Conservation (phyloP, 306 rosid genomes). For the Quercus berberidifolia region DNA sequence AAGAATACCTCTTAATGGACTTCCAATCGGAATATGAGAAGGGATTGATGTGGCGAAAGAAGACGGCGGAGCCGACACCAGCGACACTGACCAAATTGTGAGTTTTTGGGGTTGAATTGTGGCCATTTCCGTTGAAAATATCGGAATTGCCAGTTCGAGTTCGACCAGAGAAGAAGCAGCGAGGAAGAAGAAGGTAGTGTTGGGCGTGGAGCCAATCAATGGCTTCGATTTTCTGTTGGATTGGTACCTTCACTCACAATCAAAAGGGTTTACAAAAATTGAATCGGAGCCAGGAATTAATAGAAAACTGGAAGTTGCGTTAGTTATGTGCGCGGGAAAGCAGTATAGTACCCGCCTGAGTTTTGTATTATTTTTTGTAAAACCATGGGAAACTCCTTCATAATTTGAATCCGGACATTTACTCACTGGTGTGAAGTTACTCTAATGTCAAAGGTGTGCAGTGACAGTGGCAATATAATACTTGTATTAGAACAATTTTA, state of each 20-base stretch:
- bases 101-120: background rate
- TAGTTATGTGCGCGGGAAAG: too few species aligned
- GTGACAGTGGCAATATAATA: too few species aligned
- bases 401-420: too few species aligned
- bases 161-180: slow-evolving; percentile 74
- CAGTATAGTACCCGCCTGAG: too few species aligned
- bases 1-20: slow-evolving; percentile 64
- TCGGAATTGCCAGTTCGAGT: slow-evolving; percentile 3
- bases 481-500: too few species aligned
- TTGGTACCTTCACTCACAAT: slow-evolving; percentile 57
- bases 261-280: background rate
- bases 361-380: too few species aligned
- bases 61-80: slow-evolving; percentile 83
- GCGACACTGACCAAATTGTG: slow-evolving; percentile 60
- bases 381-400: too few species aligned
- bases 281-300: background rate
- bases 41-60: slow-evolving; percentile 52
- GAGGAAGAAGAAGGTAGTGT: slow-evolving; percentile 54
- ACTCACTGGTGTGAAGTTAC: too few species aligned
- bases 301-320: too few species aligned
- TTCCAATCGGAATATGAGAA: slow-evolving; percentile 76
- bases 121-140: slow-evolving; percentile 20
- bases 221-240: slow-evolving; percentile 69
- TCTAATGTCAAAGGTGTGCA: too few species aligned
- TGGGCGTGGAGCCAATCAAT: slow-evolving; percentile 88